These are phyloP conservation scores for Teunomyces kruisii DNA, from an alignment of 805 yeast species.

Conservation along the genomic window DNA sequence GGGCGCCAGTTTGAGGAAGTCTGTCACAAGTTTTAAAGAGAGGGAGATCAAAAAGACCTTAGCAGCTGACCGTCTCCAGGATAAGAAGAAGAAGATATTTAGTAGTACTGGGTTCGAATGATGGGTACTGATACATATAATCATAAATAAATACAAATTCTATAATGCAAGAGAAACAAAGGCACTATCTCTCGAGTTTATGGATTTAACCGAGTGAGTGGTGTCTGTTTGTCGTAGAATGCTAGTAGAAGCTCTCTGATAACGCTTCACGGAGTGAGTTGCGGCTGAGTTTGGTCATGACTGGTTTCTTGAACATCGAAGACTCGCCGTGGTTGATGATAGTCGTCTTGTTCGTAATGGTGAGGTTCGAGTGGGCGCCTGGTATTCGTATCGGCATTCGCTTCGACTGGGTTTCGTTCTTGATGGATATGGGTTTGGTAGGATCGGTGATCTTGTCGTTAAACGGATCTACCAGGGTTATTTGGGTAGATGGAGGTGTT, in stretches of 20 bases:
- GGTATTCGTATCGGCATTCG: constrained; percentile 29
- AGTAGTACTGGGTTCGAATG: constrained; percentile 19
- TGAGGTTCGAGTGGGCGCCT: constrained; percentile 43
- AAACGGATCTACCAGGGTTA: constrained; percentile 1
- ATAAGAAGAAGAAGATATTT: constrained; percentile 14
- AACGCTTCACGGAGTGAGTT: constrained; percentile 50
- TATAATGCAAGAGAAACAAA: not conserved
- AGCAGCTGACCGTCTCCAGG: constrained; percentile 4
- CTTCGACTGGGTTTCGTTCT: constrained; percentile 29
- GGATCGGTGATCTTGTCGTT: constrained; percentile 8
- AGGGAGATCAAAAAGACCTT: constrained; percentile 26
- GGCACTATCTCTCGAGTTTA: not conserved
- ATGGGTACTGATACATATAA: not conserved
- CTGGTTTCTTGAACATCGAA: constrained; percentile 33
- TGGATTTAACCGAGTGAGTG: constrained; percentile 3
- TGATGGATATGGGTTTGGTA: constrained; percentile 21
- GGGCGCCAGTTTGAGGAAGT: constrained; percentile 21
- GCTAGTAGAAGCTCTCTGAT: constrained; percentile 9
- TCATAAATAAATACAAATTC: not conserved
- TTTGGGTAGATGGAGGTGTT: constrained; percentile 4
- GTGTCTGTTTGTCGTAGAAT: not conserved
- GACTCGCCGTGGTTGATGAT: constrained; percentile 45
- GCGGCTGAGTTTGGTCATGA: constrained; percentile 44
- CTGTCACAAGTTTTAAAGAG: constrained; percentile 25
- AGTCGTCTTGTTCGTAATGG: constrained; percentile 40